Conservation (phyloP, 257 asterid species). For the Ilex asprella region DNA sequence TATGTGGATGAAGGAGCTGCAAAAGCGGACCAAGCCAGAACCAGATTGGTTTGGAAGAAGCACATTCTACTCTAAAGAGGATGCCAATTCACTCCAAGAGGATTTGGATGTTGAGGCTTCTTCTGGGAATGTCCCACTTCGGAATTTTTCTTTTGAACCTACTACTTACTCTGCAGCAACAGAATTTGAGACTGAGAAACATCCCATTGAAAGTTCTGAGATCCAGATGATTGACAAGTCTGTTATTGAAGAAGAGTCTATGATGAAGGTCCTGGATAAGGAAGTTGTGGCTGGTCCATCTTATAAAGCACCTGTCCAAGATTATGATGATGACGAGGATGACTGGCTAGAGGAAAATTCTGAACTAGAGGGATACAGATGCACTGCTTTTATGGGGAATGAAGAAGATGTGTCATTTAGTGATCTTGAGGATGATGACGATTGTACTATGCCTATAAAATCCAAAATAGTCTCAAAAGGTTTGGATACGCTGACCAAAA, state of each 20-base stretch:
- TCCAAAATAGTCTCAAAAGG: conserved; percentile 27
- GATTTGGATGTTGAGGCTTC: conserved; percentile 36
- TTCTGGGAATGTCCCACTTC: conserved; percentile 24
- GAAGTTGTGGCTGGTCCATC: conserved; percentile 41
- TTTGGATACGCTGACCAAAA: conserved; percentile 25
- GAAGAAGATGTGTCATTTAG: conserved; percentile 96
- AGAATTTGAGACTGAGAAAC: conserved; percentile 46
- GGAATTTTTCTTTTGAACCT: conserved; percentile 30
- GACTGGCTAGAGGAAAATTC: conserved; percentile 79
- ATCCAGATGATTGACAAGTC: conserved; percentile 53
- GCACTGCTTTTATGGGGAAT: conserved; percentile 31
- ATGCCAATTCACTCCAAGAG: conserved; percentile 35
- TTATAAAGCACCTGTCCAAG: conserved; percentile 24
- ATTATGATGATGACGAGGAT: conserved; percentile 41
- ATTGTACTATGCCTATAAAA: conserved; percentile 47
- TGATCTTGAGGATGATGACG: conserved; percentile 88
- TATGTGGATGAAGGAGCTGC: conserved; percentile 92
- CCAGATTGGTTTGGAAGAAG: conserved; percentile 48
- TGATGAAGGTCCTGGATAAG: conserved; percentile 35
- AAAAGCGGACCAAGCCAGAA: conserved; percentile 61
- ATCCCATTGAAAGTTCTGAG: conserved; percentile 35
- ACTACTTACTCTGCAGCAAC: conserved; percentile 24
- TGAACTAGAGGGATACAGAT: conserved; percentile 57
- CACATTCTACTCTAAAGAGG: conserved; percentile 38
- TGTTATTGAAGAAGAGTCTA: conserved; percentile 50